Conservation (phyloP, 805 yeast genomes). For the Ogataea degrootiae region DNA sequence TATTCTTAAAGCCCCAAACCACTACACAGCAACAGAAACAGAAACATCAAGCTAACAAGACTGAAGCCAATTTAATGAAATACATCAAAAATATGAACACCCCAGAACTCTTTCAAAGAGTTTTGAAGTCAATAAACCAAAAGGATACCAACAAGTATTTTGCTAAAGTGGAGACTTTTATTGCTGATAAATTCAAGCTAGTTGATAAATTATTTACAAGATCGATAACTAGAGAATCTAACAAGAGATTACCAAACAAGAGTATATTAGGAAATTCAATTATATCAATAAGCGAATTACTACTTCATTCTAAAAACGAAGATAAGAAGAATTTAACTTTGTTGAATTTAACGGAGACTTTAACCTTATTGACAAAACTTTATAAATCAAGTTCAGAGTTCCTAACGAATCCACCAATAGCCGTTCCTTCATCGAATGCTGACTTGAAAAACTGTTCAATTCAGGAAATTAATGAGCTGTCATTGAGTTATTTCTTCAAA, state of each 20-base stretch:
- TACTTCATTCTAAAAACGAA: conserved; percentile 58
- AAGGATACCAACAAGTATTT: not conserved
- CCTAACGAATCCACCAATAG: conserved; percentile 33
- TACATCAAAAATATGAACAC: not conserved
- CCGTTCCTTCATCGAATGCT: conserved; percentile 3
- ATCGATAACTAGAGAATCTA: conserved; percentile 49
- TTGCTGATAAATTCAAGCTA: not conserved
- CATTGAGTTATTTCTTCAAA: conserved; percentile 60
- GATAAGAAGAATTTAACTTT: conserved; percentile 53
- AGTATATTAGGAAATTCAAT: conserved; percentile 58
- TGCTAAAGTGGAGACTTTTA: not conserved
- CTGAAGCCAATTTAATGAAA: not conserved
- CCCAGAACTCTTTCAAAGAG: not conserved
- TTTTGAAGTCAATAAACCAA: not conserved
- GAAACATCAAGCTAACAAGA: not conserved
- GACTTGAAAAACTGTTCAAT: conserved; percentile 38
- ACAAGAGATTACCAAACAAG: conserved; percentile 56
- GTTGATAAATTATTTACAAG: conserved; percentile 35
- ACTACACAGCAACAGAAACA: not conserved
- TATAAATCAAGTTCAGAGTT: conserved; percentile 50
- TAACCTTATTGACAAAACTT: conserved; percentile 56
- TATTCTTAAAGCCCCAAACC: conserved; percentile 8
- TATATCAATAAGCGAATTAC: conserved; percentile 52
- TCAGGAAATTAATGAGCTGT: conserved; percentile 54
- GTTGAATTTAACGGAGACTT: conserved; percentile 51